Conservation (phyloP, 2,329 filamentous ascomycete genomes). For the Cyphellophora attinorum region DNA sequence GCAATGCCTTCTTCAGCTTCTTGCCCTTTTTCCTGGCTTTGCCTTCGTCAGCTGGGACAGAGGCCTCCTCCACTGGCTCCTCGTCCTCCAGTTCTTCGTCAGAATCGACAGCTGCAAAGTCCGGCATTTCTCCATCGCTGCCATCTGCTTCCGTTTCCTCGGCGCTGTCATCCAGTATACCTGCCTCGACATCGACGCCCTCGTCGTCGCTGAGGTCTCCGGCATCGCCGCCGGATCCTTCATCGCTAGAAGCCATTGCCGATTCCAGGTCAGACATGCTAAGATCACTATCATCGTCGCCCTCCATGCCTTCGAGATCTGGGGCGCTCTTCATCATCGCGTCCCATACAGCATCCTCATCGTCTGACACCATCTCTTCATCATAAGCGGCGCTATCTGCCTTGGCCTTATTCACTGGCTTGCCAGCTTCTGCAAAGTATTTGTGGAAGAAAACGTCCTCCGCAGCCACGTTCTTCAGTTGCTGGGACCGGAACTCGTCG, state of each 20-base stretch:
- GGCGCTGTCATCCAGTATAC: slow-evolving; percentile 35
- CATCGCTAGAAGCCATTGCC: slow-evolving; percentile 26
- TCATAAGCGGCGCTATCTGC: slow-evolving; percentile 30
- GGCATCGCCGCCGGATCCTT: slow-evolving; percentile 38
- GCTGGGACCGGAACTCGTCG: slow-evolving; percentile 84
- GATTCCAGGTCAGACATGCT: slow-evolving; percentile 47
- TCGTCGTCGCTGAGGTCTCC: slow-evolving; percentile 36
- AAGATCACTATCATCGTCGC: slow-evolving; percentile 49
- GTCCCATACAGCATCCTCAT: slow-evolving; percentile 82
- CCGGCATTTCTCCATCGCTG: slow-evolving; percentile 46
- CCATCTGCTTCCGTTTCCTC: slow-evolving; percentile 41
- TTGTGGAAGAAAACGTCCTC: slow-evolving; percentile 98
- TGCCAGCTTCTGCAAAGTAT: slow-evolving; percentile 75
- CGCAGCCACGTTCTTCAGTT: slow-evolving; percentile 72
- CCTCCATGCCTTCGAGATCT: slow-evolving; percentile 59
- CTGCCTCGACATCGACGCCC: slow-evolving; percentile 18
- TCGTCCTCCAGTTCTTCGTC: slow-evolving; percentile 26
- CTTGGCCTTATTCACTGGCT: slow-evolving; percentile 48
- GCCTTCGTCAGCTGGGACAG: slow-evolving; percentile 42
- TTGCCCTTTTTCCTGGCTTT: slow-evolving; percentile 39
- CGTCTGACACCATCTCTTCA: slow-evolving; percentile 43
- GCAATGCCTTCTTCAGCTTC: slow-evolving; percentile 79
- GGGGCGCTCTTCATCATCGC: slow-evolving; percentile 74
- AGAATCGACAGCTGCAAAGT: slow-evolving; percentile 17
- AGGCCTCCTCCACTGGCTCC: slow-evolving; percentile 35